Evolutionary conservation across 495 filamentous ascomycete genomes (phyloP).

Genomic region (Xylaria acuta): DNA sequence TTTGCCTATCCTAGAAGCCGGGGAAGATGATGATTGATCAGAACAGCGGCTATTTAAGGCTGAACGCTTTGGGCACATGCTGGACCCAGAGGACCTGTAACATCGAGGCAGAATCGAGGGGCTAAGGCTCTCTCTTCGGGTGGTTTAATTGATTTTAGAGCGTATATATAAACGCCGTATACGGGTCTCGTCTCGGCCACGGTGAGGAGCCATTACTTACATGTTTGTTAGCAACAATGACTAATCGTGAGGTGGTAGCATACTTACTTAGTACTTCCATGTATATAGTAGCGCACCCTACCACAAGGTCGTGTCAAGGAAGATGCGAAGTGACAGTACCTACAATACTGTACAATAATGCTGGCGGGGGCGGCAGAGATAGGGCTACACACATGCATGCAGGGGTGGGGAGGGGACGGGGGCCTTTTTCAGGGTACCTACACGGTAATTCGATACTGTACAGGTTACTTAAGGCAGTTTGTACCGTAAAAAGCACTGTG

Average conservation of each 20-base stretch:
- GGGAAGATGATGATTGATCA: constrained; percentile 19
- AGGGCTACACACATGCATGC: constrained; percentile 13
- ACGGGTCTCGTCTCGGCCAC: not conserved
- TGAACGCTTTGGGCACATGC: not conserved
- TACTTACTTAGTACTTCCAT: not conserved
- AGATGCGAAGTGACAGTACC: too few species aligned
- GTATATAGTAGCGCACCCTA: too few species aligned
- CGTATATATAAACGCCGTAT: not conserved
- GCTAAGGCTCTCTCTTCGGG: not conserved
- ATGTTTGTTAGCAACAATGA: not conserved
- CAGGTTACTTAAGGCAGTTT: too few species aligned
- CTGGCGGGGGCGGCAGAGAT: constrained; percentile 5
- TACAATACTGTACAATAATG: not conserved
- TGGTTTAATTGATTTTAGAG: not conserved
- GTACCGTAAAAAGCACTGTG: not conserved
- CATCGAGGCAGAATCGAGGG: too few species aligned
- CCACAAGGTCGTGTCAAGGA: not conserved
- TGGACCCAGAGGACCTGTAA: too few species aligned
- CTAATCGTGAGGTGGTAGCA: not conserved
- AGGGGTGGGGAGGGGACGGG: not conserved
- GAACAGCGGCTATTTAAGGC: not conserved
- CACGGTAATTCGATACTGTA: constrained; percentile 12
- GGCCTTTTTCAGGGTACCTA: constrained; percentile 2
- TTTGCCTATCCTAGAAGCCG: constrained; percentile 21
- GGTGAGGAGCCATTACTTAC: not conserved